Conservation (phyloP, 257 asterid genomes). For the Phtheirospermum japonicum region DNA sequence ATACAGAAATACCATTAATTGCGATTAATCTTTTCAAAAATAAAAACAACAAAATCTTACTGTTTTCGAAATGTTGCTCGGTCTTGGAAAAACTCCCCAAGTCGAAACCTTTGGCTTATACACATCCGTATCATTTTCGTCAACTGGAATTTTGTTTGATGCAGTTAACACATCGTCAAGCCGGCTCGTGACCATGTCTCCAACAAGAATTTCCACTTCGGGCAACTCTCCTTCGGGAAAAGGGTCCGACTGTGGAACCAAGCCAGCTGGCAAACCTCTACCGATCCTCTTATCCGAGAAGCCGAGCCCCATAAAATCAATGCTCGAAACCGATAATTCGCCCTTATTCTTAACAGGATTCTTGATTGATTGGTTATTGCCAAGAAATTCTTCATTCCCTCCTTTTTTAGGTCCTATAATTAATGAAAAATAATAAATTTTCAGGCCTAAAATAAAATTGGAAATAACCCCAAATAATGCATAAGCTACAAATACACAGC, state of each 20-base stretch:
- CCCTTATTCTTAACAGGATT: slow-evolving; percentile 35
- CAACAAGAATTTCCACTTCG: slow-evolving; percentile 79
- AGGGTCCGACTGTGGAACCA: slow-evolving; percentile 56
- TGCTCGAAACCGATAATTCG: slow-evolving; percentile 48
- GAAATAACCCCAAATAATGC: slow-evolving; percentile 1
- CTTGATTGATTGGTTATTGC: slow-evolving; percentile 29
- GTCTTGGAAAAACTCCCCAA: slow-evolving; percentile 97
- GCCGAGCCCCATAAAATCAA: slow-evolving; percentile 82
- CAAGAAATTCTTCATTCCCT: slow-evolving; percentile 31
- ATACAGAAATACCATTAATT: no score
- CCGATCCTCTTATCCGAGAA: slow-evolving; percentile 76
- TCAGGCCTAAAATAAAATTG: slow-evolving; percentile 13
- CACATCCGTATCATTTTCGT: slow-evolving; percentile 44
- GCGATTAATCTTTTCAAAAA: neutral
- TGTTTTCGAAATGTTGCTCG: slow-evolving; percentile 71
- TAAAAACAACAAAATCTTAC: slow-evolving; percentile 48
- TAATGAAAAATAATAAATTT: slow-evolving; percentile 18
- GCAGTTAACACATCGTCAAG: slow-evolving; percentile 43
- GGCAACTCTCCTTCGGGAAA: slow-evolving; percentile 62
- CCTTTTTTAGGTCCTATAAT: slow-evolving; percentile 43
- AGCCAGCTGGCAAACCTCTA: slow-evolving; percentile 76
- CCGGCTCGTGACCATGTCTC: slow-evolving; percentile 66
- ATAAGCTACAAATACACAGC: neutral
- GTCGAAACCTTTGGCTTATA: slow-evolving; percentile 96
- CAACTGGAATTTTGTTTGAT: slow-evolving; percentile 24